Evolutionary conservation across 768 basidiomycete species (phyloP).

Genomic region (Hemileccinum impolitum): DNA sequence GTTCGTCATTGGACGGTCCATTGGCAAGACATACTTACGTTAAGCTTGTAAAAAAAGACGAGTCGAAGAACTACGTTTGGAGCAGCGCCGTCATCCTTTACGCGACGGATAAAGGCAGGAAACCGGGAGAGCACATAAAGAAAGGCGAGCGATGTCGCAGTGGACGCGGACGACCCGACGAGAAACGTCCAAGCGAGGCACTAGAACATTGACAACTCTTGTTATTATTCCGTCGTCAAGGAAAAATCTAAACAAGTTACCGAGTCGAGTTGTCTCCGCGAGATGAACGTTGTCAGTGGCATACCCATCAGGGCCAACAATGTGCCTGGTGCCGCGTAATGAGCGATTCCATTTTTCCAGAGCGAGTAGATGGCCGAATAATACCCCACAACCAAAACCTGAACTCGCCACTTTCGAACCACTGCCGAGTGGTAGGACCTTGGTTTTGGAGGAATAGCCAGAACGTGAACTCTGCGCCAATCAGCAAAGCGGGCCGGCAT

Average conservation of each 20-base stretch:
- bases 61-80: conserved; percentile 73
- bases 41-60: conserved; percentile 72
- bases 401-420: conserved; percentile 83
- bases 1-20: not conserved
- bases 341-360: conserved; percentile 7
- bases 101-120: conserved; percentile 64
- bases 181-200: conserved; percentile 75
- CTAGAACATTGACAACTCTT: conserved; percentile 32
- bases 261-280: conserved; percentile 54
- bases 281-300: conserved; percentile 63
- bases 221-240: not conserved
- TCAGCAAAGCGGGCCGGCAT: conserved; percentile 6
- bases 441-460: conserved; percentile 84
- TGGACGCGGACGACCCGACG: conserved; percentile 63
- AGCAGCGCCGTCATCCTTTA: conserved; percentile 71
- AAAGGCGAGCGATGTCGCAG: conserved; percentile 64
- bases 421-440: conserved; percentile 63
- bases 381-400: conserved; percentile 67
- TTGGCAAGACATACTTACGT: conserved; percentile 46
- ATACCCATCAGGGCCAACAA: conserved; percentile 62
- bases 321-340: conserved; percentile 46
- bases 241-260: conserved; percentile 32
- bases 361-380: not conserved
- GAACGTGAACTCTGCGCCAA: conserved; percentile 63
- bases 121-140: conserved; percentile 70